Conservation (phyloP, 2,329 filamentous ascomycete species). For the Arachnomyces sp. region DNA sequence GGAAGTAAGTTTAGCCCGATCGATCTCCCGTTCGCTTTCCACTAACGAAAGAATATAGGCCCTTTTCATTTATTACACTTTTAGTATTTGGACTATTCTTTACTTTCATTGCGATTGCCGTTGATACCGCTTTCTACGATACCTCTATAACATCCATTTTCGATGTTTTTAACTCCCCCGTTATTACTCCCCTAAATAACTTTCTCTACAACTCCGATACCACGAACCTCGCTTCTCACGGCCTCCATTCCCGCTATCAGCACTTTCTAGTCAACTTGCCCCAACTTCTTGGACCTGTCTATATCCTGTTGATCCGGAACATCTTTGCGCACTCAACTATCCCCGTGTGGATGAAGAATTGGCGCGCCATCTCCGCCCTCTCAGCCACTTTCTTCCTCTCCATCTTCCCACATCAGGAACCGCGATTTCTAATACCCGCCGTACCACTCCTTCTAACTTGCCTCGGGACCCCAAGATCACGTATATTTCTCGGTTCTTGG, state of each 20-base stretch:
- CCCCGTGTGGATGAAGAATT: slow-evolving; percentile 29
- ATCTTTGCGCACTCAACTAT: slow-evolving; percentile 40
- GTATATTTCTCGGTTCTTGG: slow-evolving; percentile 39
- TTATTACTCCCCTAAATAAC: slow-evolving; percentile 73
- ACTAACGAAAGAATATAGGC: slow-evolving; percentile 37
- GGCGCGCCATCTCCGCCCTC: slow-evolving; percentile 36
- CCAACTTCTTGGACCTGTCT: slow-evolving; percentile 63
- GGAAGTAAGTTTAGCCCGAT: slow-evolving; percentile 51
- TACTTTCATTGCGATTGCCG: slow-evolving; percentile 62
- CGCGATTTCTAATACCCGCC: slow-evolving; percentile 45
- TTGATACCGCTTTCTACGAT: slow-evolving; percentile 79
- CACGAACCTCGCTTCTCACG: slow-evolving; percentile 66
- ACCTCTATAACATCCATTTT: slow-evolving; percentile 28
- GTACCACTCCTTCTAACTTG: slow-evolving; percentile 46
- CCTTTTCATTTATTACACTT: slow-evolving; percentile 55
- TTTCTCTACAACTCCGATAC: slow-evolving; percentile 65
- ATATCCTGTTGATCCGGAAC: slow-evolving; percentile 41
- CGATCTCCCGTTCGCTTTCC: slow-evolving; percentile 12
- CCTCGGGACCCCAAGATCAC: slow-evolving; percentile 34
- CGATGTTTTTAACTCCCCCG: slow-evolving; percentile 48
- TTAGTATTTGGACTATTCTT: slow-evolving; percentile 60
- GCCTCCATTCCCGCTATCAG: slow-evolving; percentile 71
- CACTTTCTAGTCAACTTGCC: slow-evolving; percentile 65
- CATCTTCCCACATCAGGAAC: slow-evolving; percentile 45
- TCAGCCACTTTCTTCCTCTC: slow-evolving; percentile 38